Base-by-base conservation (phyloP, 805 yeast species). In the Yarrowia phangngaensis region DNA sequence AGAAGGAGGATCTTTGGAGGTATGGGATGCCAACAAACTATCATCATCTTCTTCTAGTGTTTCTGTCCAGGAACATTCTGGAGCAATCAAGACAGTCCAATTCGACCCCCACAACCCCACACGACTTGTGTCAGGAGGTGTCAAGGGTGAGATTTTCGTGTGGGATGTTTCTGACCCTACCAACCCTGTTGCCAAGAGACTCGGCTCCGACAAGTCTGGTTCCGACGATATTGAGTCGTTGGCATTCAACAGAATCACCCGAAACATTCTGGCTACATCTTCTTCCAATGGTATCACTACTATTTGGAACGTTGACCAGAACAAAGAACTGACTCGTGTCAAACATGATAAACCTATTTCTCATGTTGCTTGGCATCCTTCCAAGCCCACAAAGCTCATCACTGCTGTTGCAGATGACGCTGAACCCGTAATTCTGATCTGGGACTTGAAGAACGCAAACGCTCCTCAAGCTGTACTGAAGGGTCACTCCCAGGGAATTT, bases 371-470 rank as follows among this genome's bases (percentile, higher is more conserved):
- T 92, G 99, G 99, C 97, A 92, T 65, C 98, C 99, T 51, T 68
- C 75, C 33, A 82, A 81, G 67, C 79, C 90, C 52, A 90, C 97
- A 12, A 82, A 79, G 62, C 75, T 92, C 52, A 79, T 84, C 20
- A 90, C 97, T 19, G 95, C 95, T 20, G 80, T 92, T 20, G 88
- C 82, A 53, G 76, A 79, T 51, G 97, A 89, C 64, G 70, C 74
- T 15, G 77, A 78, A 43, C 95, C 98, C 9, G 74, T 84, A 23
- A 79, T 92, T 49, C 68, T 87, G 55, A 72, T 90, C 12, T 92
- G 98, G 98, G 97, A 92, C 69, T 74, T 92, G 62, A 79, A 97
- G 66, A 90, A 92, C 63, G 80, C 95, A 20, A 82, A 84, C 60
- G 86, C 83, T n/a, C 99, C 99, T 7, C 88, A 86, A 61, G 69